These are phyloP conservation scores for Fusarium pseudoanthophilum DNA, from an alignment of 2,329 filamentous ascomycete genomes.

Conservation along the genomic window DNA sequence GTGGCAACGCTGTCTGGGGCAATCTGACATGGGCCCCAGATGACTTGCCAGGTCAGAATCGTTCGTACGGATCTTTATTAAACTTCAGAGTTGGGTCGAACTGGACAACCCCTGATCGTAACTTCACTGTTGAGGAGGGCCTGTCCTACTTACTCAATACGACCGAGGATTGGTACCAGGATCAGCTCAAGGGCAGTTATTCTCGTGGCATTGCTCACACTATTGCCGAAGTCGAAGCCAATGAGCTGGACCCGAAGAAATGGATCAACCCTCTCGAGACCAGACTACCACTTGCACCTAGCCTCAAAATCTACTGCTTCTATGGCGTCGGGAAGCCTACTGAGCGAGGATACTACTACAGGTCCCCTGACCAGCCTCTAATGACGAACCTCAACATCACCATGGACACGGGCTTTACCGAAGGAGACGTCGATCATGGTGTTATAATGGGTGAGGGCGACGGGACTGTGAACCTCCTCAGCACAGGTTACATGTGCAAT, in stretches of 20 bases:
- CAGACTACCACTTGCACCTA: constrained; percentile 85
- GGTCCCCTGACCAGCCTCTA: constrained; percentile 70
- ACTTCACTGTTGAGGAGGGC: constrained; percentile 83
- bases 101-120: constrained; percentile 71
- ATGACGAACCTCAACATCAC: constrained; percentile 78
- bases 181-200: constrained; percentile 79
- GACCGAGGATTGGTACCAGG: constrained; percentile 85
- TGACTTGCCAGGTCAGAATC: constrained; percentile 77
- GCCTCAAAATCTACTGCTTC: constrained; percentile 96
- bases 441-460: constrained; percentile 97
- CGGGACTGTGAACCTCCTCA: constrained; percentile 93
- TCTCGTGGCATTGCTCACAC: constrained; percentile 90
- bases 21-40: constrained; percentile 89
- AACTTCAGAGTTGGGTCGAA: constrained; percentile 80
- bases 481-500: constrained; percentile 95
- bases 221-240: constrained; percentile 80
- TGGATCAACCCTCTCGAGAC: constrained; percentile 97
- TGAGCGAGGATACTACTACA: constrained; percentile 93
- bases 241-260: constrained; percentile 79
- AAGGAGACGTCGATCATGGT: constrained; percentile 78
- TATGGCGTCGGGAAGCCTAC: constrained; percentile 95
- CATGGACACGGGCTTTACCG: constrained; percentile 73
- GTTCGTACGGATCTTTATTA: constrained; percentile 82
- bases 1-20: constrained; percentile 95
- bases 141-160: constrained; percentile 81